Evolutionary conservation across 352 stramenopile species (phyloP).

Genomic region (Phytophthora meadii): DNA sequence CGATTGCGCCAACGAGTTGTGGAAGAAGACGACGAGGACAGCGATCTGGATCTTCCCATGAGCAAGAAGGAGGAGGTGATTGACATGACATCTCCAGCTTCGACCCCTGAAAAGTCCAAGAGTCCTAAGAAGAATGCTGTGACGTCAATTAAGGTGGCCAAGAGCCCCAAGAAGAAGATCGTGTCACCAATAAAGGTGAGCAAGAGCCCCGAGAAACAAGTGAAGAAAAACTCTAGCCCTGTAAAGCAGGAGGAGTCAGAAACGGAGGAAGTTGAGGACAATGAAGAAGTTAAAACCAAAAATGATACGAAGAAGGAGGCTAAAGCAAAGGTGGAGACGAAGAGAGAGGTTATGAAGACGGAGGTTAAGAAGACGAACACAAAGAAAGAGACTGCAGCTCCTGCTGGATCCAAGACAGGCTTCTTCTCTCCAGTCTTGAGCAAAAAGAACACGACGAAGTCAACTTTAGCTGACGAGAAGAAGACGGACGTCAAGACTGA

Average conservation of each 20-base stretch:
- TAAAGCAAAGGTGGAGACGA: slow-evolving; percentile 15
- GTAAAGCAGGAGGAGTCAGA: not conserved
- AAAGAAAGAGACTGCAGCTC: slow-evolving; percentile 24
- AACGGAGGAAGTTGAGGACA: no score
- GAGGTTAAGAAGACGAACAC: slow-evolving; percentile 6
- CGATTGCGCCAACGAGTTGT: slow-evolving; percentile 68
- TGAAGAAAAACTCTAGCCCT: no score
- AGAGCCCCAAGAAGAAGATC: slow-evolving; percentile 1
- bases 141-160: not conserved
- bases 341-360: slow-evolving; percentile 10
- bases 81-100: slow-evolving; percentile 39
- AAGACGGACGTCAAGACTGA: slow-evolving; percentile 24
- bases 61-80: slow-evolving; percentile 42
- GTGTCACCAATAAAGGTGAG: not conserved
- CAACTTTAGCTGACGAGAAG: slow-evolving; percentile 14
- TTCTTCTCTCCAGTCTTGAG: slow-evolving; percentile 45
- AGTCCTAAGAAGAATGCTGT: slow-evolving; percentile 2
- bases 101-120: slow-evolving; percentile 24
- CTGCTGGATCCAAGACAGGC: slow-evolving; percentile 19
- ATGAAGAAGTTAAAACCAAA: not conserved
- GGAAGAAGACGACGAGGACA: slow-evolving; percentile 66
- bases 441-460: slow-evolving; percentile 32
- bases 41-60: slow-evolving; percentile 44
- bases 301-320: slow-evolving; percentile 7
- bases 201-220: slow-evolving; percentile 1